Conservation (phyloP, 345 rosid species). For the Mangifera indica region DNA sequence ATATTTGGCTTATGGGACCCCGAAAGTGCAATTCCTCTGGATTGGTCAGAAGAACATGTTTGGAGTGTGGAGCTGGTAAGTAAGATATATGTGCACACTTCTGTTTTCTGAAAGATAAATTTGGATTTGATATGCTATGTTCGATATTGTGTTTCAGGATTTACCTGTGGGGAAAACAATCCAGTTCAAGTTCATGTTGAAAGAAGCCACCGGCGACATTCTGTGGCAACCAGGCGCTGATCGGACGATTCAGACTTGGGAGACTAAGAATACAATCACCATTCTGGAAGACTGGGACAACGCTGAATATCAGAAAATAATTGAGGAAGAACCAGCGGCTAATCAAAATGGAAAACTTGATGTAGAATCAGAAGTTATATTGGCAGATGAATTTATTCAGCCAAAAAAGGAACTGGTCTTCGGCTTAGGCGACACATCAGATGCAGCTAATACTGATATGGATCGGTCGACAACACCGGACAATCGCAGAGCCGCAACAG, state of each 20-base stretch:
- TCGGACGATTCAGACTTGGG: conserved; percentile 55
- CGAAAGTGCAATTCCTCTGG: conserved; percentile 54
- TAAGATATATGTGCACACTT: not conserved
- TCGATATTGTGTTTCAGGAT: conserved; percentile 42
- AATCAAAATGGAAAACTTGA: conserved; percentile 21
- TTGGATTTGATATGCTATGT: conserved; percentile 13
- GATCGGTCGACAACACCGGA: conserved; percentile 17
- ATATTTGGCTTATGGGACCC: conserved; percentile 79
- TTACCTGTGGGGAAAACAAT: conserved; percentile 54
- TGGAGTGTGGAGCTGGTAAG: conserved; percentile 77
- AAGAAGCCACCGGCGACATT: conserved; percentile 36
- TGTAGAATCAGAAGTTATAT: conserved; percentile 21
- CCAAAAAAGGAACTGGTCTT: conserved; percentile 27
- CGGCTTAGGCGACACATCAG: conserved; percentile 9
- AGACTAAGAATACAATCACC: conserved; percentile 46
- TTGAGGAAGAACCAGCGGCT: conserved; percentile 44
- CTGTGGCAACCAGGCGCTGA: conserved; percentile 83
- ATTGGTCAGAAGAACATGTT: conserved; percentile 80
- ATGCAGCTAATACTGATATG: not conserved
- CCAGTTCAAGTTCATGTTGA: conserved; percentile 71
- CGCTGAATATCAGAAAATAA: conserved; percentile 52
- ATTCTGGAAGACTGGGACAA: conserved; percentile 73
- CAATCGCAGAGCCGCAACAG: conserved; percentile 15
- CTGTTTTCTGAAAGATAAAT: not conserved
- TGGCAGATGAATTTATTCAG: conserved; percentile 29